phyloP scores from a whole-genome alignment of 2,329 filamentous ascomycete species.

The Nemania sp. region DNA sequence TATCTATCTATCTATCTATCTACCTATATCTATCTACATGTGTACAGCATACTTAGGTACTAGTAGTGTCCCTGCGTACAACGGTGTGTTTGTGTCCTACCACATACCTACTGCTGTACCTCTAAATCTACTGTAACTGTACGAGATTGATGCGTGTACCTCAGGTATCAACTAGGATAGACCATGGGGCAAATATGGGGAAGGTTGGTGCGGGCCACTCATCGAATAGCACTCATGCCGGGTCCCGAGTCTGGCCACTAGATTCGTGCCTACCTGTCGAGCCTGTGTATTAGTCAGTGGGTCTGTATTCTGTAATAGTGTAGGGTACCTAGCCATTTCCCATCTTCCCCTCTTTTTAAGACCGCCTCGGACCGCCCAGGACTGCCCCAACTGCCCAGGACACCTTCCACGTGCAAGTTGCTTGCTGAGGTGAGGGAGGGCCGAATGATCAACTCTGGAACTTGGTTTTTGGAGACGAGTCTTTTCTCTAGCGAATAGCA shows the following conservation, averaged over 20 bases:
- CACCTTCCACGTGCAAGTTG: constrained; percentile 29
- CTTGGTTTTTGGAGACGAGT: constrained; percentile 22
- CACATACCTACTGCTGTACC: too few species aligned
- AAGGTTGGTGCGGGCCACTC: constrained; percentile 1
- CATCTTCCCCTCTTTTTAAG: constrained; percentile 37
- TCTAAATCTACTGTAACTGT: neutral
- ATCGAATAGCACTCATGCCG: constrained; percentile 10
- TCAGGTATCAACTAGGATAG: neutral
- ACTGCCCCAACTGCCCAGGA: constrained; percentile 16
- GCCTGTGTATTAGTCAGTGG: too few species aligned
- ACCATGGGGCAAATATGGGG: constrained; percentile 2
- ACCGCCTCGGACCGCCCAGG: constrained; percentile 6
- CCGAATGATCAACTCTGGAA: constrained; percentile 17
- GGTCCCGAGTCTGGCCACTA: constrained; percentile 25
- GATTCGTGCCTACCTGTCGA: too few species aligned
- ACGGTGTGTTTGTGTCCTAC: neutral
- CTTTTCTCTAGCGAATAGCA: constrained; percentile 25
- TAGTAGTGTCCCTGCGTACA: too few species aligned
- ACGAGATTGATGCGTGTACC: neutral
- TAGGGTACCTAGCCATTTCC: neutral
- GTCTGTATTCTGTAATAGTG: too few species aligned
- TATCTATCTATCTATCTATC: neutral
- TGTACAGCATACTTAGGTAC: neutral
- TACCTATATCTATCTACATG: neutral
- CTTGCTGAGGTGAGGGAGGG: constrained; percentile 20